phyloP scores from a whole-genome alignment of 2,329 filamentous ascomycete species.

The Diaporthe ilicicola region DNA sequence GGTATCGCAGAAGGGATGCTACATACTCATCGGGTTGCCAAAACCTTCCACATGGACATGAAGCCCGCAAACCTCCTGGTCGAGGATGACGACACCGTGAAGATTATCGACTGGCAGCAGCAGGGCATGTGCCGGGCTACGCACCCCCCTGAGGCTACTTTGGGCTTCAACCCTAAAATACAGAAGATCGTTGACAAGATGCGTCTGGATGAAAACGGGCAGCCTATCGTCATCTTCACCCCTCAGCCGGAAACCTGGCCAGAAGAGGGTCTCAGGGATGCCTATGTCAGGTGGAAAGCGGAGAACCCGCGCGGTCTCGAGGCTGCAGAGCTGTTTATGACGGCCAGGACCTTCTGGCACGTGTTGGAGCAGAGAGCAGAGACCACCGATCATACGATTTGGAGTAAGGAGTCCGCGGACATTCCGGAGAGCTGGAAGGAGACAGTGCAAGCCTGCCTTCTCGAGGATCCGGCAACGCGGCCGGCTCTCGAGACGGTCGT shows the following conservation, averaged over 20 bases:
- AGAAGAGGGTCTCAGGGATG: not conserved
- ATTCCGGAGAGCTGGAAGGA: not conserved
- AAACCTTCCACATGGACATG: conserved; percentile 5
- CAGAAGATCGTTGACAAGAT: not conserved
- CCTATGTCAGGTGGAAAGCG: not conserved
- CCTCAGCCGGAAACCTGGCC: not conserved
- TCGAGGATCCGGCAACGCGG: not conserved
- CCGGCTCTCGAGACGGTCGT: not conserved
- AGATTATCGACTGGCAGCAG: conserved; percentile 8
- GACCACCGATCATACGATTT: not conserved
- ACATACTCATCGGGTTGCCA: not conserved
- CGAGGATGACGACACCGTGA: not conserved
- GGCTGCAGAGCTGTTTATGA: not conserved
- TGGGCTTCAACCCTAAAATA: not conserved
- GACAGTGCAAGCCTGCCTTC: not conserved
- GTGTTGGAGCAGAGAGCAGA: not conserved
- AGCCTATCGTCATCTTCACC: not conserved
- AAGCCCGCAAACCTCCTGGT: conserved; percentile 1
- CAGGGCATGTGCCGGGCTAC: conserved; percentile 1
- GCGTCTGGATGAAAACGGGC: not conserved
- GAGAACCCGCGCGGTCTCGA: not conserved
- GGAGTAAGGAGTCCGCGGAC: not conserved
- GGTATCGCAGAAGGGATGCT: not conserved
- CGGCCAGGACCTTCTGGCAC: not conserved
- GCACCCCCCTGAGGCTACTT: not conserved